Base-by-base conservation (phyloP, 1,284 basidiomycete species). In the Sporisorium iseilematis-ciliati region DNA sequence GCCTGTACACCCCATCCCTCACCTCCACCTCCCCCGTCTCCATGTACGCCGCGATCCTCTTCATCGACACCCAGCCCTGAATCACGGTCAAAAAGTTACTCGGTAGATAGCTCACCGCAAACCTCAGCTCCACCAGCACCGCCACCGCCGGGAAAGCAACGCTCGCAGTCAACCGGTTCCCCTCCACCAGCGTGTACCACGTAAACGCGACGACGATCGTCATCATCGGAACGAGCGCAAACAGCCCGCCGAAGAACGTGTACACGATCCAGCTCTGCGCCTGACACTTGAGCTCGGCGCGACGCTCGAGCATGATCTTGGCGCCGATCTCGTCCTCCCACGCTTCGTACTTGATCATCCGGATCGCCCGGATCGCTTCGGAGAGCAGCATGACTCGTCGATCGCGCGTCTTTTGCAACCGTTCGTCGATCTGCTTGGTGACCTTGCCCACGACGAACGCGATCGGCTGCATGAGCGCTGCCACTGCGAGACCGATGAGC, bases 11-110 rank as follows among this genome's bases (percentile, higher is more conserved):
- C 8, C 38, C 26, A 6, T 52, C 42, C 5, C 89, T 87, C 3
- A 92, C 90, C 84, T 95, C 93, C 42, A 93, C 92, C 84, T 95
- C 94, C 1, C 50, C 62, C 1, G 71, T 65, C 11, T 88, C 88
- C 12, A 95, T 88, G 84, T 91, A 95, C 0, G 89, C 90, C 12
- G 92, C 89, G 55, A 95, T 92, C 55, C 94, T 91, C 58, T 93
- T 89, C 33, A 95, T 84, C 0, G 92, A 90, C 2, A 95, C 92
- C 40, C 90, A 88, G 0, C 91, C 89, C 89, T 93, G 84, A 7
- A 87, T 75, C 6, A 82, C 56, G 6, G 21, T 56, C 29, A 67
- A 31, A 33, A 78, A 63, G 43, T 61, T 64, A 38, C 45, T 62
- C 1, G 77, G 77, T 38, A 78, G 38, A 23, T 71, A 59, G 23